Base-by-base conservation (phyloP, 1,284 basidiomycete genomes). In the Leccinum solheimii region DNA sequence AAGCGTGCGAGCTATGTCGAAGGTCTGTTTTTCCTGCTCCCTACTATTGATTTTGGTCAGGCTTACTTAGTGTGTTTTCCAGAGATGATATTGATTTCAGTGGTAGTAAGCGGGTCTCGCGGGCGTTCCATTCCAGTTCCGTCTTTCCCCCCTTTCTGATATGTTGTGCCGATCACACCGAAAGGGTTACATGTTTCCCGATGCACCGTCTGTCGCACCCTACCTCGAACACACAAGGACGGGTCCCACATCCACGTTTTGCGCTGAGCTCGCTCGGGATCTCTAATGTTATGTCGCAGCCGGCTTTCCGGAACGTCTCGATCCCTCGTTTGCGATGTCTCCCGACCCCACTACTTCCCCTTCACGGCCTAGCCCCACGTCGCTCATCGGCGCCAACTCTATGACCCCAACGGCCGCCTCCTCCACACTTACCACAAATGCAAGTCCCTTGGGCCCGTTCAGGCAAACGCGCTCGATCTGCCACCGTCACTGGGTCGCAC, bases 161-260 rank as follows among this genome's bases (percentile, higher is more conserved):
- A 14, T n/a, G 14, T 26, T 26, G 5, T 23, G 45, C 6, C 11
- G 49, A 50, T 27, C 21, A 23, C 21, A 16, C 11, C 2, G n/a
- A 32, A 14, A 52, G 21, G 95, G 95, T 26, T 98, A 98, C 75
- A 85, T 88, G 61, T 98, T 97, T 74, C 79, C 86, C 10, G 81
- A 82, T 49, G 82, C 88, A 0, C 69, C 80, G 0, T 80, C 89
- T 5, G 91, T 98, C 60, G 70, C 76, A 1, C 91, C 93, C 0
- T 86, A 86, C 68, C 85, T 97, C 32, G 95, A 98, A 72, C 76
- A 81, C 6, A 87, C 88, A 0, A 77, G 75, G 2, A 83, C 78
- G 0, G 94, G 94, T 0, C 83, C 86, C 3, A 94, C 92, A 0
- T 86, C 90, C 0, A 75, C 72, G 1, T 90, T 94, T 68, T 92